Evolutionary conservation across 148 eudicot species (phyloP).

Genomic region (Nepenthes gracilis): DNA sequence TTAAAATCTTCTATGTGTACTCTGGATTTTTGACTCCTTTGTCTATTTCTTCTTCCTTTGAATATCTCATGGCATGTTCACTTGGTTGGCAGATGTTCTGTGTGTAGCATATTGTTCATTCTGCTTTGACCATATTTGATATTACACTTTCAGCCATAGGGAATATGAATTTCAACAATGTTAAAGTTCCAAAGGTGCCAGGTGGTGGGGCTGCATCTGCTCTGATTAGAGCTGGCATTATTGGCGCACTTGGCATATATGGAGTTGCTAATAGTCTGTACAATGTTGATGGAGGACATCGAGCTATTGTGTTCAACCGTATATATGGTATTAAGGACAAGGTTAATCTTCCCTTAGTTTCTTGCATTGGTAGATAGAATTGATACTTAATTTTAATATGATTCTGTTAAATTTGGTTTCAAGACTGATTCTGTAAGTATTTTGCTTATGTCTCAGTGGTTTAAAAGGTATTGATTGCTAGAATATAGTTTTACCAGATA

Average conservation of each 20-base stretch:
- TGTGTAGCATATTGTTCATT: too few species aligned
- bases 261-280: constrained; percentile 71
- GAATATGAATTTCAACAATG: constrained; percentile 62
- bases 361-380: neutral
- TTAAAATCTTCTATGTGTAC: too few species aligned
- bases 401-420: neutral
- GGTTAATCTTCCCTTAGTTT: constrained; percentile 25
- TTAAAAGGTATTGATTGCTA: too few species aligned
- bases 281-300: constrained; percentile 91
- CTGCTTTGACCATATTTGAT: too few species aligned
- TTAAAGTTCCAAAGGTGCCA: constrained; percentile 79
- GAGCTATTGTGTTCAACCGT: constrained; percentile 94
- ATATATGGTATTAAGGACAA: constrained; percentile 74
- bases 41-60: too few species aligned
- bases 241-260: constrained; percentile 63
- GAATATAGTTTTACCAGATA: too few species aligned
- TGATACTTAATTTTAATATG: too few species aligned
- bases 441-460: too few species aligned
- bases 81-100: too few species aligned
- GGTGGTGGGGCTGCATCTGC: constrained; percentile 70
- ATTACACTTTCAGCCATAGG: neutral
- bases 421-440: too few species aligned
- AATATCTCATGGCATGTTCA: too few species aligned
- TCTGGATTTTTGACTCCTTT: too few species aligned
- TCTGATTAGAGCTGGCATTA: constrained; percentile 45